Evolutionary conservation across 768 basidiomycete genomes (phyloP).

Genomic region (Rhizopogon vinicolor): DNA sequence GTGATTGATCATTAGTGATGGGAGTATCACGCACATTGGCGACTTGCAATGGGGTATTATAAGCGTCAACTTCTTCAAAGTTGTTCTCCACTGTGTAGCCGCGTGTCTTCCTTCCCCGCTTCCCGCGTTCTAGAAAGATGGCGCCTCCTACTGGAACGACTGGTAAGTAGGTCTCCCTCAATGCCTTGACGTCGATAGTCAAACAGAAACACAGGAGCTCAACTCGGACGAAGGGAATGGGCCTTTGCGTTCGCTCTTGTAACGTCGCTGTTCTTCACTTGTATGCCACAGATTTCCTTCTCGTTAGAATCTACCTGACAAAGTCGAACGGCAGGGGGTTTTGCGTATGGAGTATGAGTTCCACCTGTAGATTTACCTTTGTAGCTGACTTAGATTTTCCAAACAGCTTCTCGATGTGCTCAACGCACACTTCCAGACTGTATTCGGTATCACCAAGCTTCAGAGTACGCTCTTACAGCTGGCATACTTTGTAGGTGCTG

Average conservation of each 20-base stretch:
- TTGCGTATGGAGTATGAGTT: slow-evolving; percentile 55
- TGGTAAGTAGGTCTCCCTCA: slow-evolving; percentile 21
- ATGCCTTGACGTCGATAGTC: background rate
- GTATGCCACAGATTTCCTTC: slow-evolving; percentile 27
- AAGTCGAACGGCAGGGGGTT: slow-evolving; percentile 44
- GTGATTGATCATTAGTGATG: too few relatives aligned
- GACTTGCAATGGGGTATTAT: slow-evolving; percentile 1
- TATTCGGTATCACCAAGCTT: slow-evolving; percentile 63
- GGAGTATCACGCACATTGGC: background rate
- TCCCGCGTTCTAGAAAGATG: slow-evolving; percentile 21
- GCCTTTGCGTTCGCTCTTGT: slow-evolving; percentile 62
- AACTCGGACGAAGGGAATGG: slow-evolving; percentile 44
- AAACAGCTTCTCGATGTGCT: slow-evolving; percentile 59
- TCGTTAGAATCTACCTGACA: background rate
- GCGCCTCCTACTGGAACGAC: slow-evolving; percentile 36
- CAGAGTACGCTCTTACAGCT: slow-evolving; percentile 74
- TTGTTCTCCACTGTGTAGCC: background rate
- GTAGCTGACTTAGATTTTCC: background rate
- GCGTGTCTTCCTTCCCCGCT: slow-evolving; percentile 1
- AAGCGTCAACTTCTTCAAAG: background rate
- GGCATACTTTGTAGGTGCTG: slow-evolving; percentile 57
- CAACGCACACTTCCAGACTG: slow-evolving; percentile 68
- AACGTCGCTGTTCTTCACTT: slow-evolving; percentile 74
- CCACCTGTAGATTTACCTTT: slow-evolving; percentile 1
- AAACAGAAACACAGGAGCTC: slow-evolving; percentile 21